Base-by-base conservation (phyloP, 148 eudicot genomes). In the Chenopodium berlandieri region DNA sequence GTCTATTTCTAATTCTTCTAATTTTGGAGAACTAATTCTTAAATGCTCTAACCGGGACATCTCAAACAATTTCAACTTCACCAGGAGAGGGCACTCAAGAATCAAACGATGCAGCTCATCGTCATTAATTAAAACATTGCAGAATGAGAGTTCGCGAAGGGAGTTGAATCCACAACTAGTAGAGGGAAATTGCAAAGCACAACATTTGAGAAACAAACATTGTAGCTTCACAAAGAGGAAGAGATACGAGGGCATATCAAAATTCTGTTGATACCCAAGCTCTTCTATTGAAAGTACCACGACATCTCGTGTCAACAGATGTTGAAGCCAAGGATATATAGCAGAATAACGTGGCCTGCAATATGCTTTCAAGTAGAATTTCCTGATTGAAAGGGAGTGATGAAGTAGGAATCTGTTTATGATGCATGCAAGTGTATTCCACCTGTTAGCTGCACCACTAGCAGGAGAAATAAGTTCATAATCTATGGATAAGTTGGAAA, bases 251-350 rank as follows among this genome's bases (percentile, higher is more conserved):
- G 82, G 68, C 23, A 71, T 71, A 17, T 32, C 2, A 48, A 71
- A 71, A 68, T 13, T 20, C 40, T 34, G 22, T n/a, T 13, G 13
- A 17, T n/a, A 9, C 32, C 68, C 66, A 52, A 12, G 23, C 31
- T 79, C 75, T 40, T 71, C 23, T n/a, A 79, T 22, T 5, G 23
- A 7, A 19, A 79, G 40, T 56, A 12, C 37, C 22, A 56, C 56
- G 1, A 79, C n/a, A 54, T 11, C 67, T 73, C n/a, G n/a, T 37
- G 56, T 58, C 14, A 76, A 71, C n/a, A 79, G 48, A 56, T 19
- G 56, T 1, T 54, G 30, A 37, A 79, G 32, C 81, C 82, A 79
- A 31, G 72, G 52, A 52, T 79, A 79, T 34, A 79, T 13, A 71
- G 71, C 76, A 34, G 69, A 7, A 46, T 58, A 37, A 56, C 71